Percentiles rank a stretch among this genome's conserved stretches.
phyloP scores from a whole-genome alignment of 805 yeast species.

The Wickerhamiella siamensis region DNA sequence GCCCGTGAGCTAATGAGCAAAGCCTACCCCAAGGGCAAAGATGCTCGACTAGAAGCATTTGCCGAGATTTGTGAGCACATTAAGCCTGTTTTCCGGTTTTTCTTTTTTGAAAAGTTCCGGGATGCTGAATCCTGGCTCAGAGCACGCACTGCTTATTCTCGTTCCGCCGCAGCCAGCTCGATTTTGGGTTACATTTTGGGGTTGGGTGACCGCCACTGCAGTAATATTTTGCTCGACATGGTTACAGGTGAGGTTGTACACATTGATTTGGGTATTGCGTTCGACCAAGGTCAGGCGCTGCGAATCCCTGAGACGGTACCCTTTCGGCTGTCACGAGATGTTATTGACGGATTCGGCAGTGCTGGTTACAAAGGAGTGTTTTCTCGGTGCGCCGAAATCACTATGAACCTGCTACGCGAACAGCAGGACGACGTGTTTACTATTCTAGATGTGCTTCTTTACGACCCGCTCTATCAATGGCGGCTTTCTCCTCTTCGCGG shows the following conservation, averaged over 20 bases:
- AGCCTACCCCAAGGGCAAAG: slow-evolving; percentile 29
- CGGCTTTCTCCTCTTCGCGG: slow-evolving; percentile 61
- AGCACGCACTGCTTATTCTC: slow-evolving; percentile 48
- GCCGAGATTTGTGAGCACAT: slow-evolving; percentile 35
- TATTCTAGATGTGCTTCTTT: slow-evolving; percentile 68
- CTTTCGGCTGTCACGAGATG: slow-evolving; percentile 76
- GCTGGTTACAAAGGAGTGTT: slow-evolving; percentile 75
- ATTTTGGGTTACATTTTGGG: slow-evolving; percentile 83
- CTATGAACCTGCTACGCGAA: slow-evolving; percentile 48
- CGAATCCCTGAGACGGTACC: slow-evolving; percentile 92
- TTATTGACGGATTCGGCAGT: slow-evolving; percentile 85
- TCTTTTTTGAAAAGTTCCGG: slow-evolving; percentile 52
- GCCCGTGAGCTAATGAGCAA: slow-evolving; percentile 36
- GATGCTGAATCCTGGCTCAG: slow-evolving; percentile 64
- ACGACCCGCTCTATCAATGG: slow-evolving; percentile 94
- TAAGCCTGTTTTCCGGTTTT: slow-evolving; percentile 53
- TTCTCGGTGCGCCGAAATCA: slow-evolving; percentile 55
- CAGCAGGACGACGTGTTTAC: slow-evolving; percentile 61
- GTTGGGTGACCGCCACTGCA: slow-evolving; percentile 88
- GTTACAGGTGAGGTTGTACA: slow-evolving; percentile 86
- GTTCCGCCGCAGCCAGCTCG: slow-evolving; percentile 72
- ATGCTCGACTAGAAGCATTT: slow-evolving; percentile 24
- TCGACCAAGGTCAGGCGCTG: slow-evolving; percentile 77
- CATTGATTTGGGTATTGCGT: slow-evolving; percentile 91
- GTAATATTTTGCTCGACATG: slow-evolving; percentile 71